These are phyloP conservation scores for Collybiopsis confluens DNA, from an alignment of 768 basidiomycete species.

Conservation along the genomic window DNA sequence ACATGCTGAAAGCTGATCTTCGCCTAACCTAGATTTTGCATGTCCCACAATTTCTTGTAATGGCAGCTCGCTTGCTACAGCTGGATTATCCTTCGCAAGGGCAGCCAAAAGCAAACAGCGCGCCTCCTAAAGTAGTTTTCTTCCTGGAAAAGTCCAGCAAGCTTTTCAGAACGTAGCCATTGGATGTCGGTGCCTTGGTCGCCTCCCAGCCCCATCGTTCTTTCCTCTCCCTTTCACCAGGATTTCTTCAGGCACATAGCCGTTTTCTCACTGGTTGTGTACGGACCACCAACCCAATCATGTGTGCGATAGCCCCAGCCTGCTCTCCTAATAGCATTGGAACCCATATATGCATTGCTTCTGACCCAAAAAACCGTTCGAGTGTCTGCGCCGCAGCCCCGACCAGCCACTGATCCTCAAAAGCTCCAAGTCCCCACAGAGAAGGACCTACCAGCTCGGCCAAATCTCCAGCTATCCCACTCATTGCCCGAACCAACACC, in stretches of 20 bases:
- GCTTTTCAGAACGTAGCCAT: constrained; percentile 57
- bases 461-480: constrained; percentile 52
- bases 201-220: constrained; percentile 5
- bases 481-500: constrained; percentile 61
- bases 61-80: constrained; percentile 41
- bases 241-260: background rate
- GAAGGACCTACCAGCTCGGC: constrained; percentile 70
- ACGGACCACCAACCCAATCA: constrained; percentile 1
- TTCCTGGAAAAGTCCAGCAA: constrained; percentile 33
- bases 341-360: constrained; percentile 62
- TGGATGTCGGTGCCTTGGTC: constrained; percentile 13
- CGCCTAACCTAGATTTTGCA: constrained; percentile 52
- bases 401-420: constrained; percentile 27
- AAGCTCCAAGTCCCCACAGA: constrained; percentile 54
- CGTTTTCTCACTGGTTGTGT: constrained; percentile 3
- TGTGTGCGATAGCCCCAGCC: constrained; percentile 1
- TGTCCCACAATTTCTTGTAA: constrained; percentile 44
- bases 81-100: constrained; percentile 57
- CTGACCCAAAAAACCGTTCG: constrained; percentile 31
- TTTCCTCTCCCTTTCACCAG: constrained; percentile 1
- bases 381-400: constrained; percentile 2
- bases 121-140: constrained; percentile 60
- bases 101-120: constrained; percentile 60
- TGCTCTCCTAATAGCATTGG: constrained; percentile 42
- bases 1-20: constrained; percentile 68